Conservation (phyloP, 1,139 yeast genomes). For the Yamadazyma diospyri region DNA sequence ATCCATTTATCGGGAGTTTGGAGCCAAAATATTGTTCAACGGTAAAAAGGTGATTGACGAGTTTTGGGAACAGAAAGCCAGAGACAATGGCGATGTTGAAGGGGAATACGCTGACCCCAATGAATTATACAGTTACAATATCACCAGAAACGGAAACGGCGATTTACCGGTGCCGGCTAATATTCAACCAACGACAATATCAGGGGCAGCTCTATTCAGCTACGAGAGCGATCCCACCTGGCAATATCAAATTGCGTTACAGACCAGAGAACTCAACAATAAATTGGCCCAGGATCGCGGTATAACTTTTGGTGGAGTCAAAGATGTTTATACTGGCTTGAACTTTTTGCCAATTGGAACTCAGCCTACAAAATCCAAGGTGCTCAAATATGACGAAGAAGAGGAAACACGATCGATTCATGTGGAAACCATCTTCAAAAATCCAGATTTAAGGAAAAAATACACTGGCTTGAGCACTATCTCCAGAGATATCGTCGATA, state of each 20-base stretch:
- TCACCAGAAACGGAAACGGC: conserved; percentile 19
- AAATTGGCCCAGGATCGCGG: conserved; percentile 58
- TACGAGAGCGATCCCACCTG: conserved; percentile 71
- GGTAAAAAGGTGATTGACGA: conserved; percentile 86
- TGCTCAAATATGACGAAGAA: conserved; percentile 16
- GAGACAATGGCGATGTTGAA: conserved; percentile 66
- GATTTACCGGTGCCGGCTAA: conserved; percentile 10
- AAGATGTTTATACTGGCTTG: conserved; percentile 82
- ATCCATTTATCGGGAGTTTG: conserved; percentile 87
- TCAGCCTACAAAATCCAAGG: conserved; percentile 56
- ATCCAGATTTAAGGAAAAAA: conserved; percentile 40
- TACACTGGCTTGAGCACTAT: conserved; percentile 65
- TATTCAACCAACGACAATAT: conserved; percentile 29
- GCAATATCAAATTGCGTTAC: conserved; percentile 81
- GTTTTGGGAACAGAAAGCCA: conserved; percentile 76
- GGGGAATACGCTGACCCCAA: conserved; percentile 82
- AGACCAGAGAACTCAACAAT: conserved; percentile 68
- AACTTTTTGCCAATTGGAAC: conserved; percentile 69
- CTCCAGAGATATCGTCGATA: conserved; percentile 55
- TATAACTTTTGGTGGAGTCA: conserved; percentile 56
- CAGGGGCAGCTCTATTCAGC: conserved; percentile 39
- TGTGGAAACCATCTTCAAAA: conserved; percentile 51
- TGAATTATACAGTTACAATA: conserved; percentile 34
- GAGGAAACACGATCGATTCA: conserved; percentile 21
- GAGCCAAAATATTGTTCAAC: conserved; percentile 74